Percentiles rank a stretch among this genome's conserved stretches.
phyloP scores from a whole-genome alignment of 1,284 basidiomycete genomes.

The Ceratobasidium sp. region DNA sequence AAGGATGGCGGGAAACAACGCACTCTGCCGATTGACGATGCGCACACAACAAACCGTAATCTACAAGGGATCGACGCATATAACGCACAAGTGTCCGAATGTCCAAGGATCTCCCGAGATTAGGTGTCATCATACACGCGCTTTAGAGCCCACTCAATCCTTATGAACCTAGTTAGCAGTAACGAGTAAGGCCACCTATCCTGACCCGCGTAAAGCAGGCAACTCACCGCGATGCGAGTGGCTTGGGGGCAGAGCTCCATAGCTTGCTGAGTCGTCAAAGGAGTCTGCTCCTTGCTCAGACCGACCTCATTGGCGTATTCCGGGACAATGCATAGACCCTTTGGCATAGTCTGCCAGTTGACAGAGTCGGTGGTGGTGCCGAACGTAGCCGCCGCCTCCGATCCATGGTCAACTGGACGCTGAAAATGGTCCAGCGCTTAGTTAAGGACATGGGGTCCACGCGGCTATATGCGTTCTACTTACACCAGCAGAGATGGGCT shows the following conservation, averaged over 20 bases:
- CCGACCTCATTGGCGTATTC: constrained; percentile 21
- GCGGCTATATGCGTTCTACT: not conserved
- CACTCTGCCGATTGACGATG: not conserved
- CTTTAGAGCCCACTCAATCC: not conserved
- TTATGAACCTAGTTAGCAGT: not conserved
- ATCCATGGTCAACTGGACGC: constrained; percentile 3
- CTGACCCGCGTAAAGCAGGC: not conserved
- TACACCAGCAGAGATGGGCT: constrained; percentile 20
- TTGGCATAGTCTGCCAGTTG: constrained; percentile 8
- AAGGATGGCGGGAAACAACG: not conserved
- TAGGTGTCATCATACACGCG: not conserved
- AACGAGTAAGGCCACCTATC: not conserved
- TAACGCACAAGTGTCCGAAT: not conserved
- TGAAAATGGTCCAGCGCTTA: not conserved
- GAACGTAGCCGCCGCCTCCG: not conserved
- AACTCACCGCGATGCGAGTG: constrained; percentile 17
- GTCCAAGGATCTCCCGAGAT: not conserved
- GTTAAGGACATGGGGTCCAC: not conserved
- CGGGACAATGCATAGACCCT: constrained; percentile 17
- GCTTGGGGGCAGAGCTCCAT: constrained; percentile 31
- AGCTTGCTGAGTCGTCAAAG: constrained; percentile 15
- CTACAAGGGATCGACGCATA: not conserved
- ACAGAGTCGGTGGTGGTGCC: constrained; percentile 23
- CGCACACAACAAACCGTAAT: not conserved
- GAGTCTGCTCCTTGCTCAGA: constrained; percentile 16